phyloP scores from a whole-genome alignment of 306 rosid species.

The Gastrolobium villosum region DNA sequence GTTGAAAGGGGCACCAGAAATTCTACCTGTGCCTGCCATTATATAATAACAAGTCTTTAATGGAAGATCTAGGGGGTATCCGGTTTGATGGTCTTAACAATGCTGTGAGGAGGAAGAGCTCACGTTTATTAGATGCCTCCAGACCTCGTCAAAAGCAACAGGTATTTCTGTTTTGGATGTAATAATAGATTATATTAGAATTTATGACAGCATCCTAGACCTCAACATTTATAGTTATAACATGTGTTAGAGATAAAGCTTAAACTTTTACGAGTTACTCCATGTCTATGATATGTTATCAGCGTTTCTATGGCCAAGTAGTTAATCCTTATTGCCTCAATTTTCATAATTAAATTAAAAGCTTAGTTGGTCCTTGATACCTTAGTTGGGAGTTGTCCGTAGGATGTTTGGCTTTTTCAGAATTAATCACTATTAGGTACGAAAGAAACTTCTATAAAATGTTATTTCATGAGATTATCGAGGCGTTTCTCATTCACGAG shows the following conservation, averaged over 20 bases:
- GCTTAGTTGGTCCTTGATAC: conserved; percentile 16
- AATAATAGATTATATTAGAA: not conserved
- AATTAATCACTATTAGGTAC: conserved; percentile 19
- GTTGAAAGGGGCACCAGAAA: conserved; percentile 41
- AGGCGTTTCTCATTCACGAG: no score
- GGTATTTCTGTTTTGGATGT: conserved; percentile 61
- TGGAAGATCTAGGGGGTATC: conserved; percentile 74
- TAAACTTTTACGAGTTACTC: conserved; percentile 10
- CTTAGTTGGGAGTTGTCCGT: not conserved
- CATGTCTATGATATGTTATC: conserved; percentile 6
- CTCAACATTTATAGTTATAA: not conserved
- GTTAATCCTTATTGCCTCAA: not conserved
- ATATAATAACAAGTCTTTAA: conserved; percentile 43
- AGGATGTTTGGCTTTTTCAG: conserved; percentile 17
- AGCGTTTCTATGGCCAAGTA: not conserved
- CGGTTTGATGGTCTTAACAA: conserved; percentile 65
- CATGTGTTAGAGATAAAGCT: conserved; percentile 15
- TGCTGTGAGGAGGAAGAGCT: conserved; percentile 78
- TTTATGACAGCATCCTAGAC: conserved; percentile 9
- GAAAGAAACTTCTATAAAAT: conserved; percentile 2
- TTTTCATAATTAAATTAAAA: conserved; percentile 21
- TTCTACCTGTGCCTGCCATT: conserved; percentile 32
- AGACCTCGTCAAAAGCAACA: conserved; percentile 65
- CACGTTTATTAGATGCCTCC: conserved; percentile 62
- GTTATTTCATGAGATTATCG: conserved; percentile 6